Conservation (phyloP, 345 rosid species). For the Populus nigra region DNA sequence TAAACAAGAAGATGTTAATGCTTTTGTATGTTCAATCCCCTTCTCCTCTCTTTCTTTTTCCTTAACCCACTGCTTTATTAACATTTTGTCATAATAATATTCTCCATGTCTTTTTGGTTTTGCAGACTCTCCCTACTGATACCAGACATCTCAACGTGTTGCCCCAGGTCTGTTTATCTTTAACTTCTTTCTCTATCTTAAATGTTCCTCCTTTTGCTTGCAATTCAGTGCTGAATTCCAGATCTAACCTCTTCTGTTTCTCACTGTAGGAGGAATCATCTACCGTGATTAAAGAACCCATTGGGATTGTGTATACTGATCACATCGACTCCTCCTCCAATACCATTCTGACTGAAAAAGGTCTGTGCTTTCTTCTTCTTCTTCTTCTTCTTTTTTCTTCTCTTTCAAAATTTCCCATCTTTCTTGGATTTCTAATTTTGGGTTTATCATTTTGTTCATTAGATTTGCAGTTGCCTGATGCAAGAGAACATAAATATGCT, state of each 20-base stretch:
- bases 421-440: background rate
- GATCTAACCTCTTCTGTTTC: slow-evolving; percentile 31
- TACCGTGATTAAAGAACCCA: slow-evolving; percentile 44
- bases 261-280: slow-evolving; percentile 50
- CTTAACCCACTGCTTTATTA: background rate
- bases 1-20: slow-evolving; percentile 54
- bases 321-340: slow-evolving; percentile 7
- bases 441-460: slow-evolving; percentile 10
- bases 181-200: background rate
- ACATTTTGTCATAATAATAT: background rate
- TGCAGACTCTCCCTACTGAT: slow-evolving; percentile 59
- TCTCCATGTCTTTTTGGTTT: background rate
- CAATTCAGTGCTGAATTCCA: background rate
- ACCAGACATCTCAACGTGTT: slow-evolving; percentile 57
- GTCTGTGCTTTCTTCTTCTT: background rate
- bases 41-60: background rate
- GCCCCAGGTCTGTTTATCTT: slow-evolving; percentile 50
- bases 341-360: slow-evolving; percentile 11
- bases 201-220: background rate
- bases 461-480: slow-evolving; percentile 33
- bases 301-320: slow-evolving; percentile 55
- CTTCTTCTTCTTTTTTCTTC: no score
- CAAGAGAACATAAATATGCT: slow-evolving; percentile 61
- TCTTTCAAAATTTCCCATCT: background rate
- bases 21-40: slow-evolving; percentile 48